Evolutionary conservation across 805 yeast species (phyloP).

Genomic region (Aciculoconidium aculeatum): DNA sequence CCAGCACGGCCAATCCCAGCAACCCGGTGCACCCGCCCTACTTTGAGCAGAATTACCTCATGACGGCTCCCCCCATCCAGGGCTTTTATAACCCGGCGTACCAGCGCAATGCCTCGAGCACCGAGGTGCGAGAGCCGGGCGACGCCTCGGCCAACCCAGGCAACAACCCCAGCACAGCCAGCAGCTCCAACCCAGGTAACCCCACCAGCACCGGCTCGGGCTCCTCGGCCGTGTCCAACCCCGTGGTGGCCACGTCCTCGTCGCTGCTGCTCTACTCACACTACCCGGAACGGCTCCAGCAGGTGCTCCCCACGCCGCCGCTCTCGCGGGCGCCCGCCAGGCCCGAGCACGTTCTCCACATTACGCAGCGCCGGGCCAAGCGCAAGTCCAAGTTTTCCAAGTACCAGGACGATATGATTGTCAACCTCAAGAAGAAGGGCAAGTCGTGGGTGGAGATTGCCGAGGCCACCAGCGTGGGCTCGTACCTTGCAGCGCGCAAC

Average conservation of each 20-base stretch:
- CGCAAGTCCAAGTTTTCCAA: slow-evolving; percentile 64
- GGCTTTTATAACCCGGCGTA: too few species aligned
- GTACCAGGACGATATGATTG: slow-evolving; percentile 63
- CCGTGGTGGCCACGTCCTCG: too few species aligned
- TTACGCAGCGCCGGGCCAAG: slow-evolving; percentile 45
- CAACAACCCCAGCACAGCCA: slow-evolving; percentile 6
- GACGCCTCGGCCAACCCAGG: too few species aligned
- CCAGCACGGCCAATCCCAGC: too few species aligned
- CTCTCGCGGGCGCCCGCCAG: slow-evolving; percentile 36
- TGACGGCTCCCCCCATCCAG: too few species aligned
- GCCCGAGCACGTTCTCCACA: slow-evolving; percentile 36
- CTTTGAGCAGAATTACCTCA: too few species aligned
- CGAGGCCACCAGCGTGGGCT: slow-evolving; percentile 54
- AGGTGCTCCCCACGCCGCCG: slow-evolving; percentile 45
- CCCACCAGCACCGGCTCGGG: slow-evolving; percentile 3
- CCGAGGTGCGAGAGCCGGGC: slow-evolving; percentile 2
- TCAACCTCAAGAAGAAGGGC: slow-evolving; percentile 56
- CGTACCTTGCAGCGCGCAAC: slow-evolving; percentile 68
- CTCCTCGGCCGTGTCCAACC: slow-evolving; percentile 7
- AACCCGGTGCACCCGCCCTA: too few species aligned
- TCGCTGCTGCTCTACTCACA: slow-evolving; percentile 13
- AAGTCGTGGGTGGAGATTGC: slow-evolving; percentile 74
- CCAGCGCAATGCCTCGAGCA: too few species aligned
- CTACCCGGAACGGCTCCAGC: slow-evolving; percentile 23
- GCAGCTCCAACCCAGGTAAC: slow-evolving; percentile 4